Conservation (phyloP, 2,329 filamentous ascomycete genomes). For the Lachnellula subtilissima region DNA sequence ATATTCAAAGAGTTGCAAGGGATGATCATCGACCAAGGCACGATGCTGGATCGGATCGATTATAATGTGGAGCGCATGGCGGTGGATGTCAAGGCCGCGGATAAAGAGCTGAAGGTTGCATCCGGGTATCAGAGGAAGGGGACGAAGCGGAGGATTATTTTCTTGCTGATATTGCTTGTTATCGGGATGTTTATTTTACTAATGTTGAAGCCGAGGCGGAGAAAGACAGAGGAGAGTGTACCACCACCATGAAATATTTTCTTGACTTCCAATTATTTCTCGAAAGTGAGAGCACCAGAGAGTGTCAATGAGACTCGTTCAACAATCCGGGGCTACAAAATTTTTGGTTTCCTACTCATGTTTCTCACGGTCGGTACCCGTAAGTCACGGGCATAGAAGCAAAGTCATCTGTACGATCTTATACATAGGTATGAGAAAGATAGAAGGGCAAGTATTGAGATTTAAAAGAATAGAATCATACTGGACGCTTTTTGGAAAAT, state of each 20-base stretch:
- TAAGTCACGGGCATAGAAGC: too few species aligned
- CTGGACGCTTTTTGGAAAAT: too few species aligned
- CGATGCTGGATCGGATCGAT: constrained; percentile 89
- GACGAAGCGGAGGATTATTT: constrained; percentile 87
- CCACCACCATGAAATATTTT: constrained; percentile 18
- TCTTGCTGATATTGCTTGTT: constrained; percentile 80
- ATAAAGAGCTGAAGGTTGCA: constrained; percentile 85
- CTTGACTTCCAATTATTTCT: neutral
- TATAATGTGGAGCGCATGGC: constrained; percentile 97
- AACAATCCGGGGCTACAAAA: too few species aligned
- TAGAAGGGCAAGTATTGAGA: too few species aligned
- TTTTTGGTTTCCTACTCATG: too few species aligned
- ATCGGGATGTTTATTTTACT: constrained; percentile 82
- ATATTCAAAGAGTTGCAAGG: constrained; percentile 94
- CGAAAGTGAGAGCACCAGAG: too few species aligned
- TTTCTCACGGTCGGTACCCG: too few species aligned
- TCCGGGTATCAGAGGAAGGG: constrained; percentile 84
- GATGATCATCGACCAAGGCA: constrained; percentile 92
- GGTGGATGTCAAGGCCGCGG: constrained; percentile 86
- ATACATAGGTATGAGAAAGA: too few species aligned
- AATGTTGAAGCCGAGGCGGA: constrained; percentile 55
- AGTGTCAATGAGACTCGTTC: too few species aligned
- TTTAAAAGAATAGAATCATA: too few species aligned
- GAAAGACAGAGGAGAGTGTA: constrained; percentile 19
- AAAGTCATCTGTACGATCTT: too few species aligned